Percentiles rank a stretch among this genome's conserved stretches.
phyloP scores from a whole-genome alignment of 2,329 filamentous ascomycete genomes.

The Xylariaceae sp. region DNA sequence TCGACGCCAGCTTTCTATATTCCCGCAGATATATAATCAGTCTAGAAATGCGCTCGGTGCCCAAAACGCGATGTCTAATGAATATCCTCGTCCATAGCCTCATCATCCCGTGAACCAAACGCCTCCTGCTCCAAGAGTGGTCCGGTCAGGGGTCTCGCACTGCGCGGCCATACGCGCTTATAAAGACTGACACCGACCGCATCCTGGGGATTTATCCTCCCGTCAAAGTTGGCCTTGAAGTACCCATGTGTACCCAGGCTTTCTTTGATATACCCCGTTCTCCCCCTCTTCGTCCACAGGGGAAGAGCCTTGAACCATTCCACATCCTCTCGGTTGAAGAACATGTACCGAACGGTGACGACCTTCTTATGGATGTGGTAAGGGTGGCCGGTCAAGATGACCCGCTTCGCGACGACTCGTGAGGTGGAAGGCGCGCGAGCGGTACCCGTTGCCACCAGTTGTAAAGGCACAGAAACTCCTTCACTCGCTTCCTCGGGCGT shows the following conservation, averaged over 20 bases:
- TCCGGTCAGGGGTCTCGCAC: slow-evolving; percentile 54
- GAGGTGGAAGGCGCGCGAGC: slow-evolving; percentile 74
- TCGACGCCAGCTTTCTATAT: not conserved
- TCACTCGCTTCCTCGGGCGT: slow-evolving; percentile 48
- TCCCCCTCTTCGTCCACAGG: slow-evolving; percentile 87
- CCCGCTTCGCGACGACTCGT: slow-evolving; percentile 89
- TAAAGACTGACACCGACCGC: slow-evolving; percentile 88
- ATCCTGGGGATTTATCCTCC: slow-evolving; percentile 93
- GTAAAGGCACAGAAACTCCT: slow-evolving; percentile 55
- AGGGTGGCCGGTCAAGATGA: slow-evolving; percentile 92
- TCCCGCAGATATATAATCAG: not conserved
- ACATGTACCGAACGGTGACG: slow-evolving; percentile 98
- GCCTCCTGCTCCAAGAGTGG: slow-evolving; percentile 44
- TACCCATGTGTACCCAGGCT: slow-evolving; percentile 96
- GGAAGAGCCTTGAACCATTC: slow-evolving; percentile 97
- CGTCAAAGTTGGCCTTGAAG: slow-evolving; percentile 98
- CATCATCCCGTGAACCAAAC: slow-evolving; percentile 27
- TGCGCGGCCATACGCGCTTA: slow-evolving; percentile 81
- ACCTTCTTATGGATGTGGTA: slow-evolving; percentile 99
- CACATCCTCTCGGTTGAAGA: slow-evolving; percentile 95
- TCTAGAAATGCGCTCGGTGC: not conserved
- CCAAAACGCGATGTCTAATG: slow-evolving; percentile 15
- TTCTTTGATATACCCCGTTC: slow-evolving; percentile 93
- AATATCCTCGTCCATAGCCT: slow-evolving; percentile 47
- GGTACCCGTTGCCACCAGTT: slow-evolving; percentile 85